Evolutionary conservation across 2,329 filamentous ascomycete genomes (phyloP).

Genomic region (Cladophialophora immunda): DNA sequence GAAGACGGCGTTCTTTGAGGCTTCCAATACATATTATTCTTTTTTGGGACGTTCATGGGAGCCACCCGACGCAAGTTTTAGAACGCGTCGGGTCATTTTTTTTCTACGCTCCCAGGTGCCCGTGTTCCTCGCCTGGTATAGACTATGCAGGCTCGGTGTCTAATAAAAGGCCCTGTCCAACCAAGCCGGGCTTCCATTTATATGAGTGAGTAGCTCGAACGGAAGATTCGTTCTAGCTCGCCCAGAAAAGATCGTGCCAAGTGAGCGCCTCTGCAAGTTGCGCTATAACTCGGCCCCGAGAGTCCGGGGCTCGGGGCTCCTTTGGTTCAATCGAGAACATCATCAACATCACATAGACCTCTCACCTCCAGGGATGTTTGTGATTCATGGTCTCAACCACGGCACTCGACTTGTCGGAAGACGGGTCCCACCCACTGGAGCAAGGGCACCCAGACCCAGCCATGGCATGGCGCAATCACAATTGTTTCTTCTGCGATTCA

Average conservation of each 20-base stretch:
- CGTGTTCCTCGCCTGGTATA: neutral
- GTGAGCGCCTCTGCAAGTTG: neutral
- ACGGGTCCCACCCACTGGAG: too few relatives aligned
- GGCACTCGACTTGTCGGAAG: too few relatives aligned
- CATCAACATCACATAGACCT: too few relatives aligned
- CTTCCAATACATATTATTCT: constrained; percentile 1
- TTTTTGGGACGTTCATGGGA: neutral
- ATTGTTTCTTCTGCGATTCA: too few relatives aligned
- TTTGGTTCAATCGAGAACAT: too few relatives aligned
- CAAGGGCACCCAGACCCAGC: too few relatives aligned
- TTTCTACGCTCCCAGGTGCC: neutral
- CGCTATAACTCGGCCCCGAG: neutral
- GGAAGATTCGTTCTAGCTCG: neutral
- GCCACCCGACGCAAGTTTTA: neutral
- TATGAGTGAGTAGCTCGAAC: neutral
- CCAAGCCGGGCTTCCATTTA: neutral
- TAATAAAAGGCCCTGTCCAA: neutral
- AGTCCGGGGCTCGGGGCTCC: too few relatives aligned
- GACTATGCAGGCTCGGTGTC: neutral
- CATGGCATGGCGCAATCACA: too few relatives aligned
- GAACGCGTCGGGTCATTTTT: neutral
- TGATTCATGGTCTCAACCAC: too few relatives aligned
- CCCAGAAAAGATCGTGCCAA: neutral
- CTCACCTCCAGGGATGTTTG: too few relatives aligned
- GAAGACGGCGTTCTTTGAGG: neutral